Conservation (phyloP, 805 yeast species). For the Suhomyces canberraensis region DNA sequence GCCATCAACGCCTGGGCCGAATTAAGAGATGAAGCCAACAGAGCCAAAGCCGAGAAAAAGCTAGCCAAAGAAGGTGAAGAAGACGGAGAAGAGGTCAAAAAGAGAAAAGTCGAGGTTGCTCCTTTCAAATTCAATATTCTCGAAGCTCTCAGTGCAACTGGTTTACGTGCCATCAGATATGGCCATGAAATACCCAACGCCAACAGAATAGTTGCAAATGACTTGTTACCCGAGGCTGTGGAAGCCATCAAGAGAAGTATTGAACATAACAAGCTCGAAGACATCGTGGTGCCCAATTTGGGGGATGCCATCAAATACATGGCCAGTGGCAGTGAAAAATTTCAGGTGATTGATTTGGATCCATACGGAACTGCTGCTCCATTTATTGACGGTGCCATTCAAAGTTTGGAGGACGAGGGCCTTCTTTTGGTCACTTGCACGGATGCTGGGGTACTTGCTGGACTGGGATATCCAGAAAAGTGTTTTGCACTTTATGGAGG, state of each 20-base stretch:
- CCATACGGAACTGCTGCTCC: slow-evolving; percentile 99
- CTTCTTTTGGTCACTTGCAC: slow-evolving; percentile 90
- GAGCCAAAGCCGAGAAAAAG: slow-evolving; percentile 22
- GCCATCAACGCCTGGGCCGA: slow-evolving; percentile 87
- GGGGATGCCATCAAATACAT: slow-evolving; percentile 92
- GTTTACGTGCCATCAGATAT: slow-evolving; percentile 88
- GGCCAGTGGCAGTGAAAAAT: slow-evolving; percentile 49
- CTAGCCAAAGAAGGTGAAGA: slow-evolving; percentile 12
- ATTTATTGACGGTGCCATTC: slow-evolving; percentile 88
- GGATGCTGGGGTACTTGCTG: slow-evolving; percentile 93
- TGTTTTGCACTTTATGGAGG: slow-evolving; percentile 96
- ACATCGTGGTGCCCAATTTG: slow-evolving; percentile 60
- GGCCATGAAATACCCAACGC: slow-evolving; percentile 86
- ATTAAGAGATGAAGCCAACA: slow-evolving; percentile 43
- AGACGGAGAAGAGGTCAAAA: neutral
- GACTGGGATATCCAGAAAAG: slow-evolving; percentile 94
- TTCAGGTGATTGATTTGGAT: slow-evolving; percentile 89
- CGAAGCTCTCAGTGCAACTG: slow-evolving; percentile 94
- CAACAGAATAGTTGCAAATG: slow-evolving; percentile 80
- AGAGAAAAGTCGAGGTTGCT: slow-evolving; percentile 1
- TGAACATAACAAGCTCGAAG: slow-evolving; percentile 56
- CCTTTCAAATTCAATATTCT: slow-evolving; percentile 51
- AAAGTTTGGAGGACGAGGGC: slow-evolving; percentile 80
- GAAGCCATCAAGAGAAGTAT: slow-evolving; percentile 71
- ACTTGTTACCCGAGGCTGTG: slow-evolving; percentile 82